Evolutionary conservation across 495 filamentous ascomycete species (phyloP).

Genomic region (Bombardia bombarda): DNA sequence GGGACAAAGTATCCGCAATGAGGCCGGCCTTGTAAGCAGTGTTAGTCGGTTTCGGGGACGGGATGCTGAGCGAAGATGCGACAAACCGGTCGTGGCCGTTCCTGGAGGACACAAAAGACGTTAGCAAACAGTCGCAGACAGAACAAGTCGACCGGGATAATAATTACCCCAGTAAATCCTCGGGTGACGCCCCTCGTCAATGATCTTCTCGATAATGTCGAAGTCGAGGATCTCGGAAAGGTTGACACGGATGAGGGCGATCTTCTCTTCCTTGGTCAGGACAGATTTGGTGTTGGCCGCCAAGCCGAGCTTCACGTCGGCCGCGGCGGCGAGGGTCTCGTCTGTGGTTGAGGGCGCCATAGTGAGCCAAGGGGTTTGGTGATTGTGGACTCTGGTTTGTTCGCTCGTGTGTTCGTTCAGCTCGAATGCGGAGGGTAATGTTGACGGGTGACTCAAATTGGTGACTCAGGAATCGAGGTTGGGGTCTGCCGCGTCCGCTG

Average conservation of each 20-base stretch:
- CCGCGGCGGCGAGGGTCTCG: neutral
- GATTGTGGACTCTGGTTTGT: neutral
- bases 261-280: conserved; percentile 19
- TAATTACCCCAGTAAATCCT: conserved; percentile 76
- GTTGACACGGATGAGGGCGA: conserved; percentile 71
- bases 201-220: conserved; percentile 71
- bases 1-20: conserved; percentile 67
- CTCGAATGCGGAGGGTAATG: no score
- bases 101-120: conserved; percentile 24
- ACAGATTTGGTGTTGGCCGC: neutral
- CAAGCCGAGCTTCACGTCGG: neutral
- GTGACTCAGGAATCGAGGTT: neutral
- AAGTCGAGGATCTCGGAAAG: conserved; percentile 78
- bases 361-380: neutral
- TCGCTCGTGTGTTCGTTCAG: neutral
- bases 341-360: neutral
- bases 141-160: neutral
- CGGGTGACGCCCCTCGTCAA: conserved; percentile 63
- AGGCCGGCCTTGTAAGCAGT: conserved; percentile 11
- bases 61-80: conserved; percentile 53
- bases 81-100: conserved; percentile 73
- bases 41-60: neutral
- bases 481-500: neutral
- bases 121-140: neutral
- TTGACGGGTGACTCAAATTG: no score